phyloP scores from a whole-genome alignment of 805 yeast species.

The Ogataea trehaloabstinens region DNA sequence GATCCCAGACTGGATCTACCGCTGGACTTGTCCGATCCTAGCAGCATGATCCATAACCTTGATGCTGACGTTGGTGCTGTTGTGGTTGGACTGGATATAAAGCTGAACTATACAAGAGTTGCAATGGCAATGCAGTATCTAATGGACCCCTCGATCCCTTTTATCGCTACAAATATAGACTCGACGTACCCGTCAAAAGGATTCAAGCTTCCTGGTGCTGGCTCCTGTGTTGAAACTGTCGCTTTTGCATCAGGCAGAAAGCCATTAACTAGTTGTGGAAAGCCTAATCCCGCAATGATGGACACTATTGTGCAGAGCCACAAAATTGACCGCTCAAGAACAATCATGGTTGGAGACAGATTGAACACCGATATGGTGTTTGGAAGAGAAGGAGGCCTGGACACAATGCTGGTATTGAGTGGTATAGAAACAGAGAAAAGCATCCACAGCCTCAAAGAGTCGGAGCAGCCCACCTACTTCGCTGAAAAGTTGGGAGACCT shows the following conservation, averaged over 20 bases:
- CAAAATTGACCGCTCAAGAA: slow-evolving; percentile 51
- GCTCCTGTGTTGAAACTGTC: slow-evolving; percentile 79
- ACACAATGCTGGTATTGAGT: slow-evolving; percentile 82
- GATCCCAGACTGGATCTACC: slow-evolving; percentile 57
- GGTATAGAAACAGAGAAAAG: slow-evolving; percentile 83
- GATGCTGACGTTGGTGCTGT: slow-evolving; percentile 85
- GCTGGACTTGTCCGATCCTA: slow-evolving; percentile 56
- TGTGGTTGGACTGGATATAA: slow-evolving; percentile 79
- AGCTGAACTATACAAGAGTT: slow-evolving; percentile 76
- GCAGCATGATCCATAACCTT: slow-evolving; percentile 52
- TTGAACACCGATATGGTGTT: slow-evolving; percentile 93
- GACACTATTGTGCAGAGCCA: slow-evolving; percentile 75
- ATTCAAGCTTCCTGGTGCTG: slow-evolving; percentile 88
- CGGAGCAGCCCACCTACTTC: slow-evolving; percentile 60
- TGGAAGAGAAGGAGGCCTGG: slow-evolving; percentile 84
- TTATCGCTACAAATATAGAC: slow-evolving; percentile 92
- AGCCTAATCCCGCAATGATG: slow-evolving; percentile 88
- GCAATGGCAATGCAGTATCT: slow-evolving; percentile 82
- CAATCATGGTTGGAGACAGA: slow-evolving; percentile 95
- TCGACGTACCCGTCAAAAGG: slow-evolving; percentile 93
- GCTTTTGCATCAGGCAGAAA: slow-evolving; percentile 73
- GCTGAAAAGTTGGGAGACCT: slow-evolving; percentile 77
- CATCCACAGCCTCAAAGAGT: slow-evolving; percentile 41
- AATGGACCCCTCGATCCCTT: slow-evolving; percentile 59
- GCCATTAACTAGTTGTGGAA: slow-evolving; percentile 84